Base-by-base conservation (phyloP, 305 asterid species). In the Fraxinus nigra region DNA sequence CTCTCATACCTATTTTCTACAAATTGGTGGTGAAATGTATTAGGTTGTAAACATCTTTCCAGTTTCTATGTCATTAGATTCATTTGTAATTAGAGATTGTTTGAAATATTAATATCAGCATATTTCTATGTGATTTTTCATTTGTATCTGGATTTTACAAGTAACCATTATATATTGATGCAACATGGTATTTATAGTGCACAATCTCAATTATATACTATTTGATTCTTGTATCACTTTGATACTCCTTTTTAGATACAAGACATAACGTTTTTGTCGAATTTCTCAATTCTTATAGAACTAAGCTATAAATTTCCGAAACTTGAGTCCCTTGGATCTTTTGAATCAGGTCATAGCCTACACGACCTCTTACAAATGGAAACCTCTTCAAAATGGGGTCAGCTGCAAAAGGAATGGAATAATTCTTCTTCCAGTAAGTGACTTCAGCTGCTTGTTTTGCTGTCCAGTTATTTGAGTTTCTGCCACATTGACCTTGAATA, bases 361-460 rank as follows among this genome's bases (percentile, higher is more conserved):
- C 89, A 87, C 72, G 95, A 92, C 77, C 97, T 92, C 87, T 81
- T 92, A 59, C 87, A 84, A 82, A 82, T 77, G 86, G 97, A 92
- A 77, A 74, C 85, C 77, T 85, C 92, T 76, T 69, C 90, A 77
- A 87, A 81, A 40, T 85, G 85, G 85, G 80, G 85, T 84, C 77
- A 75, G 18, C 80, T 59, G 76, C 77, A 87, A 8, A 78, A 77
- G 79, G 90, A 86, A 54, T 78, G 85, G 85, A 82, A 65, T 56
- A 75, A 81, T 35, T 63, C 81, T 81, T 75, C 87, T 82, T 80
- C 89, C 72, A 85, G 97, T 90, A 81, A 82, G 89, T 82, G 70
- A 79, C 78, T 38, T 22, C 72, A 5, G 56, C 28, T 80, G 84
- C 84, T 65, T 51, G 72, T 34, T 61, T 79, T 76, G 33, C 40